Conservation (phyloP, 1,139 yeast genomes). For the Blastobotrys arbuscula region DNA sequence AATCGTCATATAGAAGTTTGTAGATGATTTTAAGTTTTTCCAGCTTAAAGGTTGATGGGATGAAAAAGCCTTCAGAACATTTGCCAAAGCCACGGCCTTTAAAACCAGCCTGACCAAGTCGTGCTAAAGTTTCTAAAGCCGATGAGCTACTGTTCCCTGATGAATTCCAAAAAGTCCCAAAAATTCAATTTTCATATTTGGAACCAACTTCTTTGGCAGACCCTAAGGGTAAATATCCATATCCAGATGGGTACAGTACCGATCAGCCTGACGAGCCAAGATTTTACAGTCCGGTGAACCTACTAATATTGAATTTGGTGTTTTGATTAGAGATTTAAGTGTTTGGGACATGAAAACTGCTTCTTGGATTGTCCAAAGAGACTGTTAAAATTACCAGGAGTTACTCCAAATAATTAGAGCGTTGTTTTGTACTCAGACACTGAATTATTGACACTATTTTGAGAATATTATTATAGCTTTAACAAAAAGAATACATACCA, state of each 20-base stretch:
- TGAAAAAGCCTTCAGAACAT: conserved; percentile 42
- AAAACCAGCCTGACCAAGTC: conserved; percentile 21
- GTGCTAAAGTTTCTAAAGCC: conserved; percentile 40
- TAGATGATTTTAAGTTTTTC: too few relatives aligned
- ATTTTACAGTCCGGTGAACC: conserved; percentile 3
- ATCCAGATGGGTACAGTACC: conserved; percentile 49
- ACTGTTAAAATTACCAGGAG: too few relatives aligned
- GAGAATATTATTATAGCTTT: too few relatives aligned
- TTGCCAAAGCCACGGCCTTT: conserved; percentile 49
- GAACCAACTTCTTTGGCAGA: conserved; percentile 18
- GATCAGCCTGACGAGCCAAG: conserved; percentile 29
- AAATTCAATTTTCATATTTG: conserved; percentile 30
- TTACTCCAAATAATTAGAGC: too few relatives aligned
- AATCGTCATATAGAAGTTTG: too few relatives aligned
- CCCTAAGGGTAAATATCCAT: conserved; percentile 40
- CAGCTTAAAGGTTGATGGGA: conserved; percentile 41
- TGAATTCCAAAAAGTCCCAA: conserved; percentile 17
- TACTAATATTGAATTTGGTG: conserved; percentile 40
- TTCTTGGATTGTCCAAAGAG: conserved; percentile 58
- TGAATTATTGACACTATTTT: too few relatives aligned
- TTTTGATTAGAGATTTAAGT: conserved; percentile 52
- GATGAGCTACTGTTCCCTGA: conserved; percentile 47
- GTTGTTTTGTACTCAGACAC: too few relatives aligned
- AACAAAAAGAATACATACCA: too few relatives aligned
- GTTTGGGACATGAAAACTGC: conserved; percentile 57